Base-by-base conservation (phyloP, 208 protist species). In the Leishmania guyanensis region DNA sequence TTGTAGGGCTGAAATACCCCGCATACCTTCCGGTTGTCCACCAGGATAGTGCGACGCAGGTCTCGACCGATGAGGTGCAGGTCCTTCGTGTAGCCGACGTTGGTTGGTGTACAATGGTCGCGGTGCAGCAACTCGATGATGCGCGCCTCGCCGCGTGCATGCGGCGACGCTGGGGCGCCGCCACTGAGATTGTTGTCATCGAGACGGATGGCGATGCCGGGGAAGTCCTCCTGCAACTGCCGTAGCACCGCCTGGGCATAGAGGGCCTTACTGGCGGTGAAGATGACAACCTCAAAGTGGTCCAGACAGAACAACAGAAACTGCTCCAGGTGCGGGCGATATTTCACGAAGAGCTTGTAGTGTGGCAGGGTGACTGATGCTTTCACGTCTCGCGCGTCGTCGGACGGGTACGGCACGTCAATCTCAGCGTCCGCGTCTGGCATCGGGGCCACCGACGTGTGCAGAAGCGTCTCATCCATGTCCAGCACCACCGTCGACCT, bases 1-100 rank as follows among this genome's bases (percentile, higher is more conserved):
- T 94, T 96, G 71, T 86, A 88, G 17, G 89, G 91, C 77, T 95
- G 92, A 80, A 95, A 94, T 46, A 80, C 72, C 51, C 89, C 88
- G 53, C 87, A 87, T 9, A 88, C 43, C 39, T 65, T 80, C 75
- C 80, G 88, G 79, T 96, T 96, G 87, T 96, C 92, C 29, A 96
- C 71, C 29, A 96, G 62, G 50, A 88, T 68, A 8, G 86, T 84
- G 48, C 78, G 82, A 17, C 85, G 75, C 64, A 96, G 79, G 64
- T 85, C 79, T 22, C 92, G 85, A 17, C 92, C 91, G 43, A 96
- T 75, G n/a, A 91, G 79, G 75, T 81, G 88, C 51, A 94, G 80
- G 66, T 96, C 92, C 78, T 96, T 96, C 36, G 91, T 81, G 78
- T 86, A 95, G 39, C 81, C 83, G 51, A 79, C 86, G 64, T 92